Evolutionary conservation across 345 rosid genomes (phyloP), one percentile per base, ranked within the genome.

Genomic region (Adansonia digitata): DNA sequence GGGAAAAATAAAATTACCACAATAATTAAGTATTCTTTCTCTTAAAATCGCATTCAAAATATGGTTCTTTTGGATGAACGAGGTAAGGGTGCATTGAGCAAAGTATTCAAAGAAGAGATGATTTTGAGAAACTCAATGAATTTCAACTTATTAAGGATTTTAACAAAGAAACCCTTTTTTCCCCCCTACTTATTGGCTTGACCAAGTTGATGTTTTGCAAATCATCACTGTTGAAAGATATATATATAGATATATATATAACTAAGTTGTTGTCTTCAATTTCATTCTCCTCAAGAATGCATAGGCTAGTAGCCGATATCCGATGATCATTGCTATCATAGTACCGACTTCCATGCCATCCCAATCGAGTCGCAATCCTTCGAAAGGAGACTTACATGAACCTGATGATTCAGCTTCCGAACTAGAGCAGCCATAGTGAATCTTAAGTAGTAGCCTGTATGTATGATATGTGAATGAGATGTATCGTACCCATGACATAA

Each of bases 401-500:
- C 29, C 29, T 9, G 75, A 20, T 37, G 80, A 51, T 37, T 40
- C 64, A 39, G 57, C 7, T 31, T 24, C 60, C 39, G 78, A 56
- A 27, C 37, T 60, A 34, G 76, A 52, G 63, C 78, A 77, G 15
- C 66, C 56, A 31, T 69, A 75, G 60, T 80, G 81, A 17, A 73
- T 75, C 66, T 64, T 79, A 49, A 75, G 52, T 2, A 79, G 67
- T 10, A 84, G 63, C 79, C 68, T 84, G 78, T 68, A 80, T 15
- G 81, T 74, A 52, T 77, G 80, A 55, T 79, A 81, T 77, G 75
- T 79, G 75, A 81, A 71, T 22, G 83, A 84, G 0, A 79, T 39
- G 72, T 80, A 75, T 52, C 80, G 74, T 1, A 57, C 71, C 87
- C 83, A 77, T 51, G 77, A 48, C 83, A 84, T 84, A 64, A 80